Conservation (phyloP, 768 basidiomycete species). For the Hydnum rufescens region DNA sequence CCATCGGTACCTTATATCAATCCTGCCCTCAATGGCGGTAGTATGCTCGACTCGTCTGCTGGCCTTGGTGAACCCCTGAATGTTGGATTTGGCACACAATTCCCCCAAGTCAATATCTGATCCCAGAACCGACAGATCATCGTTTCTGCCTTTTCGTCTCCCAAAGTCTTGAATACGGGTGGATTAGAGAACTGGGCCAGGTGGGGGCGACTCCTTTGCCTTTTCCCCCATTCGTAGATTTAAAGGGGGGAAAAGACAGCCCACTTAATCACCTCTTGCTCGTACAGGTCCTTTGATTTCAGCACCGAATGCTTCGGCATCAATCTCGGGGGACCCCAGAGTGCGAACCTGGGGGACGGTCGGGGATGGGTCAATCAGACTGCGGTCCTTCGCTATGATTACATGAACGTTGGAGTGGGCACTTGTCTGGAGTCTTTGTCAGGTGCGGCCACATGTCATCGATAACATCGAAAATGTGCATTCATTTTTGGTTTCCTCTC, state of each 20-base stretch:
- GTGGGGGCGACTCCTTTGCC: too few relatives aligned
- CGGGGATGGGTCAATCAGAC: background rate
- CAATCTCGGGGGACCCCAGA: background rate
- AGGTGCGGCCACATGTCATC: background rate
- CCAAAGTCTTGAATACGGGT: background rate
- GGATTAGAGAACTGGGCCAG: background rate
- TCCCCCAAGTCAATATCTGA: background rate
- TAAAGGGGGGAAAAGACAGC: too few relatives aligned
- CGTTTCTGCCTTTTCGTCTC: background rate
- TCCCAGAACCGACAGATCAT: background rate
- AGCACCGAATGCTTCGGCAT: conserved; percentile 1
- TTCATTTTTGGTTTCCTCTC: background rate
- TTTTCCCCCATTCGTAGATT: too few relatives aligned
- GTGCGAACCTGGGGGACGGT: background rate
- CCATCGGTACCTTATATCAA: background rate
- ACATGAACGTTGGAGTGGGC: background rate
- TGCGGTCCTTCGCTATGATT: background rate
- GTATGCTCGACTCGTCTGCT: background rate
- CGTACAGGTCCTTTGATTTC: background rate
- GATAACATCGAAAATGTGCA: background rate
- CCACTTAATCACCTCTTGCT: too few relatives aligned
- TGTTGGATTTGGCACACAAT: background rate
- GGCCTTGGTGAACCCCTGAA: conserved; percentile 2
- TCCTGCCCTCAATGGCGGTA: background rate
- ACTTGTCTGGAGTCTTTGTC: conserved; percentile 1